Percentiles rank a stretch among this genome's conserved stretches.
Evolutionary conservation across 352 stramenopile genomes (phyloP).

Genomic region (Globisporangium middletonii): DNA sequence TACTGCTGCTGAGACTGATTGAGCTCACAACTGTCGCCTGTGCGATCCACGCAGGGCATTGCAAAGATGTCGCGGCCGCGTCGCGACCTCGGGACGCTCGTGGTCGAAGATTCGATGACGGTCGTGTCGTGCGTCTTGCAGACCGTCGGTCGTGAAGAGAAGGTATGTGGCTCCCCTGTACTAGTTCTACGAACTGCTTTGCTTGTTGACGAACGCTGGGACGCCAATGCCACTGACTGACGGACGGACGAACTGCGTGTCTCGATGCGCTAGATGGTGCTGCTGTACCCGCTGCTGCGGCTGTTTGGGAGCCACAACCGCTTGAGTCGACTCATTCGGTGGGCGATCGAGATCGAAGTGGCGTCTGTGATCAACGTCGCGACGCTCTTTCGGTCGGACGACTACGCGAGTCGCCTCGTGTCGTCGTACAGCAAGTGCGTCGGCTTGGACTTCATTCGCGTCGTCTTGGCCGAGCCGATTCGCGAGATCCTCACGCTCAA

Average conservation of each 20-base stretch:
- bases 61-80: conserved; percentile 20
- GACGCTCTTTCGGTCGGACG: conserved; percentile 73
- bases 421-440: conserved; percentile 76
- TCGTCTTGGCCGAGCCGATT: conserved; percentile 55
- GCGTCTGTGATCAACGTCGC: conserved; percentile 66
- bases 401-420: conserved; percentile 64
- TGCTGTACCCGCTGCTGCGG: conserved; percentile 56
- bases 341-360: conserved; percentile 75
- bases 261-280: conserved; percentile 27
- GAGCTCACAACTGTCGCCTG: too few relatives aligned
- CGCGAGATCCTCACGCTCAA: conserved; percentile 54
- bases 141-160: conserved; percentile 66
- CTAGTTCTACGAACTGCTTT: background rate
- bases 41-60: background rate
- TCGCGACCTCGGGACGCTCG: conserved; percentile 39
- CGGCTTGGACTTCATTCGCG: conserved; percentile 60
- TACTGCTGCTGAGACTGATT: conserved; percentile 7
- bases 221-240: too few relatives aligned
- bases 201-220: background rate
- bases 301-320: conserved; percentile 56
- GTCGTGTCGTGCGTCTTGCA: conserved; percentile 75
- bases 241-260: background rate
- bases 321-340: conserved; percentile 56
- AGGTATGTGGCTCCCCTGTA: conserved; percentile 17
- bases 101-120: conserved; percentile 69